Conservation (phyloP, 2,329 filamentous ascomycete species). For the Beauveria caledonica region DNA sequence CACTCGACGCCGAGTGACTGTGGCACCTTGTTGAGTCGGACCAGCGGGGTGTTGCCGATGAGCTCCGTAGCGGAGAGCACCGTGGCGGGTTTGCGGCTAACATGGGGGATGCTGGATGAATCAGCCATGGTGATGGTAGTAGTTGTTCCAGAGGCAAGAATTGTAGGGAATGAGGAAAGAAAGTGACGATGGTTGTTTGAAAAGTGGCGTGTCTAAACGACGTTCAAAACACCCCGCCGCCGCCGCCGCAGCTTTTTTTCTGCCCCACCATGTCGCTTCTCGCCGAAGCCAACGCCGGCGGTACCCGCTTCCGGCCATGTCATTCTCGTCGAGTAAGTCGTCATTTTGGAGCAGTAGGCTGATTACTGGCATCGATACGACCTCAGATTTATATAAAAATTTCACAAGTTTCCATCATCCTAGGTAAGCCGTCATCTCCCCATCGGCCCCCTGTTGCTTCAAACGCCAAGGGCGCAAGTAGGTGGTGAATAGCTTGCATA, state of each 20-base stretch:
- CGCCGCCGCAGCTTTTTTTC: neutral
- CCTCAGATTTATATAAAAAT: too few relatives aligned
- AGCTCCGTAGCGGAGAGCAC: conserved; percentile 67
- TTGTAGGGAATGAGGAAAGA: neutral
- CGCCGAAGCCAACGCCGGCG: conserved; percentile 4
- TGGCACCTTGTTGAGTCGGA: conserved; percentile 86
- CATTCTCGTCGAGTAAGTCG: neutral
- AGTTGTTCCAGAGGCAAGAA: neutral
- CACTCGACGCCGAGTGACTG: conserved; percentile 84
- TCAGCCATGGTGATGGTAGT: conserved; percentile 1
- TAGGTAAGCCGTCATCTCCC: too few relatives aligned
- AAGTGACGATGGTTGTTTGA: neutral
- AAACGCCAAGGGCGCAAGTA: too few relatives aligned
- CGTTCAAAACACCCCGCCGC: conserved; percentile 1
- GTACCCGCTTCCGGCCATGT: conserved; percentile 3
- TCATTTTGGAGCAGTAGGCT: neutral
- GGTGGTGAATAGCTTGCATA: too few relatives aligned
- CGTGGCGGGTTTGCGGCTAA: conserved; percentile 26
- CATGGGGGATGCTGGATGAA: conserved; percentile 21
- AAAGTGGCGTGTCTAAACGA: neutral
- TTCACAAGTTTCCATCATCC: too few relatives aligned
- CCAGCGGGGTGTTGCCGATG: conserved; percentile 93
- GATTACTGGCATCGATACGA: too few relatives aligned
- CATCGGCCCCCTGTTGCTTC: too few relatives aligned
- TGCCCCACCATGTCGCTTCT: conserved; percentile 7